These are phyloP conservation scores for Suhomyces atakaporum DNA, from an alignment of 1,139 yeast species.

Conservation along the genomic window DNA sequence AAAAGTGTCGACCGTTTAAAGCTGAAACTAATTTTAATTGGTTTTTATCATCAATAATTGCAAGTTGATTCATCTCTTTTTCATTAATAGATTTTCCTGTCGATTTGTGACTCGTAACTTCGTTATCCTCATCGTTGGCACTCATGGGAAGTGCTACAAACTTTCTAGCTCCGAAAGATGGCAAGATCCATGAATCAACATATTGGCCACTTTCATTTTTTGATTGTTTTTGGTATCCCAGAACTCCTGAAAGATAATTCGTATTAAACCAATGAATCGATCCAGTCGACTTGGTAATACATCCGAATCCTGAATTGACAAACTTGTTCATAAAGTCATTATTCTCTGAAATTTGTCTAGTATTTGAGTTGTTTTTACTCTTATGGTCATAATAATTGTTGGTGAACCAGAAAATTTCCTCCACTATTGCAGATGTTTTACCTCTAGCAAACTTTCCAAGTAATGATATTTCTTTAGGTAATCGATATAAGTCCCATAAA, in stretches of 20 bases:
- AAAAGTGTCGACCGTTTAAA: slow-evolving; percentile 44
- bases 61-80: slow-evolving; percentile 33
- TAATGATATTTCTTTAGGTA: slow-evolving; percentile 53
- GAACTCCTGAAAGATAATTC: slow-evolving; percentile 40
- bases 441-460: slow-evolving; percentile 66
- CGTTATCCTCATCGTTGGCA: slow-evolving; percentile 4
- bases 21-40: slow-evolving; percentile 46
- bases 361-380: background rate
- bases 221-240: slow-evolving; percentile 28
- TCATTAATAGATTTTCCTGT: slow-evolving; percentile 1
- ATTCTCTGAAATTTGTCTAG: background rate
- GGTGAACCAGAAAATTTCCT: slow-evolving; percentile 56
- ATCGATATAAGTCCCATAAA: slow-evolving; percentile 63
- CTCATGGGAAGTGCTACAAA: slow-evolving; percentile 33
- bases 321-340: slow-evolving; percentile 18
- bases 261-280: slow-evolving; percentile 65
- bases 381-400: slow-evolving; percentile 19
- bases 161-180: slow-evolving; percentile 34
- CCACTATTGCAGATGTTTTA: slow-evolving; percentile 58
- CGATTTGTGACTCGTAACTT: slow-evolving; percentile 1
- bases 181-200: slow-evolving; percentile 44
- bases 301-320: slow-evolving; percentile 51
- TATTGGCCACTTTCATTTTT: slow-evolving; percentile 18
- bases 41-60: slow-evolving; percentile 37
- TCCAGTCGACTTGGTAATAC: slow-evolving; percentile 58